Conservation (phyloP, 805 yeast species). For the Starmera dryadoides region DNA sequence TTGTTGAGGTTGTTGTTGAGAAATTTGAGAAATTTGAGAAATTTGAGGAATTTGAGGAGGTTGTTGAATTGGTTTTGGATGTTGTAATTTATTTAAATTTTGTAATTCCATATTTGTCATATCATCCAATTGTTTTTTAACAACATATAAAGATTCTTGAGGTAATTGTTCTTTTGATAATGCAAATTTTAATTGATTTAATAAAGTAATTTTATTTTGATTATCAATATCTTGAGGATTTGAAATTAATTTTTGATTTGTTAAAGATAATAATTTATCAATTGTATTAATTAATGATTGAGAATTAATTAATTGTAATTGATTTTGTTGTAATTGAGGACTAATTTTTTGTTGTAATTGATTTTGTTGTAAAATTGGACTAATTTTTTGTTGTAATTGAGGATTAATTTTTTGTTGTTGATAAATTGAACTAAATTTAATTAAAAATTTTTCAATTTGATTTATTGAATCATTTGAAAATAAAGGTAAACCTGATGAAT, state of each 20-base stretch:
- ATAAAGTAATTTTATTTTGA: constrained; percentile 23
- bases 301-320: constrained; percentile 11
- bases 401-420: constrained; percentile 15
- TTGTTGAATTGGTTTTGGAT: constrained; percentile 5
- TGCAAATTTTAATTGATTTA: constrained; percentile 27
- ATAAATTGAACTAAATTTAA: constrained; percentile 45
- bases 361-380: constrained; percentile 10
- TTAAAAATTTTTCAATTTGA: constrained; percentile 67
- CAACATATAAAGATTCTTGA: constrained; percentile 22
- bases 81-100: constrained; percentile 1
- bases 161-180: constrained; percentile 26
- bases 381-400: constrained; percentile 3
- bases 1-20: background rate
- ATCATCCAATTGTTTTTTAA: constrained; percentile 30
- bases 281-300: constrained; percentile 25
- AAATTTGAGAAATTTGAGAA: too few relatives aligned
- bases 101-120: constrained; percentile 19
- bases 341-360: constrained; percentile 21
- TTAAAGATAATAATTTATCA: constrained; percentile 26
- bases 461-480: constrained; percentile 66
- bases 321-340: constrained; percentile 10
- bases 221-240: constrained; percentile 23
- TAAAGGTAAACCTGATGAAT: constrained; percentile 56
- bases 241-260: constrained; percentile 23
- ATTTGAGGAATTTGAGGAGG: constrained; percentile 18